These are phyloP conservation scores for Sphaerulina vaccinii DNA, from an alignment of 2,329 filamentous ascomycete genomes.

Conservation along the genomic window DNA sequence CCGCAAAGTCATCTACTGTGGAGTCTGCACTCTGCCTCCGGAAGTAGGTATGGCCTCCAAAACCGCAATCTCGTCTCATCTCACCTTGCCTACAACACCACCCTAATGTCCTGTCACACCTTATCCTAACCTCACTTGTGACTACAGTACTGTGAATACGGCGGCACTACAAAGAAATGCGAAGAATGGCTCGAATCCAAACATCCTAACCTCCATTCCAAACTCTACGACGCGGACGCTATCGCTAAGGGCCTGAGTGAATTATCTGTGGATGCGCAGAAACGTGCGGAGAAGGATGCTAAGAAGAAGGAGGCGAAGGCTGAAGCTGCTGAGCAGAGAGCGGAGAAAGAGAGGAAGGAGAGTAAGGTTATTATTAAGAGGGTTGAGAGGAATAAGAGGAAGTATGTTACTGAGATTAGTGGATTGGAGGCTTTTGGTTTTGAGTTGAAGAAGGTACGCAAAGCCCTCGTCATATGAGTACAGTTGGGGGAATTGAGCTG, in stretches of 20 bases:
- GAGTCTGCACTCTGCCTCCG: constrained; percentile 65
- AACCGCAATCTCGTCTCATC: constrained; percentile 3
- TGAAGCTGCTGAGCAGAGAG: constrained; percentile 78
- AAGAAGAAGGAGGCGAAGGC: constrained; percentile 97
- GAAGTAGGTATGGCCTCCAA: constrained; percentile 57
- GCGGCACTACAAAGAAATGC: constrained; percentile 93
- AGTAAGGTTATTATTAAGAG: constrained; percentile 87
- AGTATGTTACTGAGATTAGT: constrained; percentile 89
- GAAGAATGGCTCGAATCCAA: constrained; percentile 87
- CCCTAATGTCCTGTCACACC: neutral
- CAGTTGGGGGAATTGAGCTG: no score
- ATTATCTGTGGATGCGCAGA: constrained; percentile 86
- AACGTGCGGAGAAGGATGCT: constrained; percentile 92
- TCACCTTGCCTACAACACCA: neutral
- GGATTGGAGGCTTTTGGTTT: constrained; percentile 88
- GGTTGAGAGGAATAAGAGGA: constrained; percentile 96
- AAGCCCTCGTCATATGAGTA: no score
- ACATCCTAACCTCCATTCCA: constrained; percentile 70
- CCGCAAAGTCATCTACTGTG: constrained; percentile 61
- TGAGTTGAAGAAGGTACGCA: constrained; percentile 91
- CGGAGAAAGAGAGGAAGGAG: constrained; percentile 77
- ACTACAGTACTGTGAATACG: constrained; percentile 99
- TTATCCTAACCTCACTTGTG: neutral
- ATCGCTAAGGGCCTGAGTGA: constrained; percentile 80
- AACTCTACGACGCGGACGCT: constrained; percentile 75